Conservation (phyloP, 2,329 filamentous ascomycete species). For the Fusarium coffeatum region DNA sequence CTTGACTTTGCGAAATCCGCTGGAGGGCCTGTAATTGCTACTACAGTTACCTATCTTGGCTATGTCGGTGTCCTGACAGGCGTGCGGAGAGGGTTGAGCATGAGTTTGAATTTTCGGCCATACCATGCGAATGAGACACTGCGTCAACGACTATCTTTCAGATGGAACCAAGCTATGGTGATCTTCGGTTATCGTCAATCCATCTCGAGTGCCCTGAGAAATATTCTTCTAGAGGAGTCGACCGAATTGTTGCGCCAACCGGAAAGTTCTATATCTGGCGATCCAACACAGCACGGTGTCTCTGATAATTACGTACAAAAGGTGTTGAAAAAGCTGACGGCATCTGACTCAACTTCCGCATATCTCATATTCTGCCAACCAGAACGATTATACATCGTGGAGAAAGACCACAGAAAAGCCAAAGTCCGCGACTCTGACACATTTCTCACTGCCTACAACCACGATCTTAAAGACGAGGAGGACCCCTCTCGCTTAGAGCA, state of each 20-base stretch:
- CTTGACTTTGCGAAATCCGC: slow-evolving; percentile 59
- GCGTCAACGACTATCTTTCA: slow-evolving; percentile 37
- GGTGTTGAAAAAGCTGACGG: slow-evolving; percentile 29
- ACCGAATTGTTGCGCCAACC: background rate
- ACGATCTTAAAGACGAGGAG: slow-evolving; percentile 44
- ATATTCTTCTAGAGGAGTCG: slow-evolving; percentile 28
- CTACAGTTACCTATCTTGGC: slow-evolving; percentile 60
- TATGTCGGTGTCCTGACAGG: slow-evolving; percentile 63
- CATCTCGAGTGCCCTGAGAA: slow-evolving; percentile 45
- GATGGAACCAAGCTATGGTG: slow-evolving; percentile 47
- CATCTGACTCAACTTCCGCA: slow-evolving; percentile 44
- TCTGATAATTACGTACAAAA: slow-evolving; percentile 14
- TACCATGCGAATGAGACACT: slow-evolving; percentile 44
- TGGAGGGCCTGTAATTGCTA: slow-evolving; percentile 55
- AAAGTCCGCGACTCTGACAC: slow-evolving; percentile 32
- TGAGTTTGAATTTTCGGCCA: slow-evolving; percentile 61
- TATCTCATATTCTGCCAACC: slow-evolving; percentile 49
- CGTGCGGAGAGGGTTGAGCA: slow-evolving; percentile 57
- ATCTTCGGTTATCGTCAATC: slow-evolving; percentile 42
- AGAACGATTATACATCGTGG: slow-evolving; percentile 38
- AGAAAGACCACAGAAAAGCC: slow-evolving; percentile 46
- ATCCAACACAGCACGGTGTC: background rate
- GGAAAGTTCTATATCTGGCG: accelerated
- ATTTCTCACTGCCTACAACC: slow-evolving; percentile 47
- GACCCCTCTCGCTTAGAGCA: slow-evolving; percentile 26